Evolutionary conservation across 257 asterid species (phyloP), one percentile per base, ranked within the genome.

Genomic region (Fraxinus pennsylvanica): DNA sequence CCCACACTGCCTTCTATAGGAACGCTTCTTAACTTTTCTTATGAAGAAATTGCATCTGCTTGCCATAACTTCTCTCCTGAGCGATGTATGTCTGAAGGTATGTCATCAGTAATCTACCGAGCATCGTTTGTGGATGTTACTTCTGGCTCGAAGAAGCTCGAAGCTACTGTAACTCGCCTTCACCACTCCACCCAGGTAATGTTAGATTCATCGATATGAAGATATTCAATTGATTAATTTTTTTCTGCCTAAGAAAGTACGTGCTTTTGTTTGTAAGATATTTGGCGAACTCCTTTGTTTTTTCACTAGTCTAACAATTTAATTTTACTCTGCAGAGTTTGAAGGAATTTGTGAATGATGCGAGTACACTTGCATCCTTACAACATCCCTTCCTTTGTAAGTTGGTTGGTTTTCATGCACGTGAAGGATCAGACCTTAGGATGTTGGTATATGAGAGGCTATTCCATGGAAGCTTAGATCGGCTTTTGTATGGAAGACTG

Each of bases 61-160:
- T 94, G 98, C 88, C 93, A 89, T 85, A 89, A 90, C 81, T 94
- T 94, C 85, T 92, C 97, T 67, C 96, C 98, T 1, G 93, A 92
- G 79, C 80, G 96, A 74, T 94, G 97, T 61, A 79, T 91, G 91
- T 94, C 98, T n/a, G 98, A 94, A 84, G 91, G 98, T 25, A 90
- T 92, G 38, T 92, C 97, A 72, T 94, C 97, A 78, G 92, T 92
- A 78, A 85, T 92, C 52, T 94, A 92, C 81, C 90, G 90, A 72
- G 98, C 97, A 82, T 90, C 97, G 2, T 92, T 94, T 83, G 87
- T 81, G 73, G 96, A 89, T 71, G 96, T 89, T 80, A 79, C 81
- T 43, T 80, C 92, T 41, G 83, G 92, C 9, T 41, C 85, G 22
- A 92, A 79, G 81, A 94, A 87, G 87, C 88, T 91, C 27, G 97